Evolutionary conservation across 306 rosid genomes (phyloP).

Genomic region (Acmispon strigosus): DNA sequence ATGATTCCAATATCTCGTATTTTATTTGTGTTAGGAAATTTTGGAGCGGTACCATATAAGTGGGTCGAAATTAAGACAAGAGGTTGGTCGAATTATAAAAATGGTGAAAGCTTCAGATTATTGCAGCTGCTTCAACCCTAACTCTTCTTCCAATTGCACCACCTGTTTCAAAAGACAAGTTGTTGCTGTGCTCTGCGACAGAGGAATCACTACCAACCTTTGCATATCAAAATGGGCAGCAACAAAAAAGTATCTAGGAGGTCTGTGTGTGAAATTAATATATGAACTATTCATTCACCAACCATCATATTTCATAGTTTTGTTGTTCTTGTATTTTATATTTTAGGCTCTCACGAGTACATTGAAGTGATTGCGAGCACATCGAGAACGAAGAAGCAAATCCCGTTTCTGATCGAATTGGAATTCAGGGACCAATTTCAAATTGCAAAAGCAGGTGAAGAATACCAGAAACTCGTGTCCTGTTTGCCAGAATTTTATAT

Average conservation of each 20-base stretch:
- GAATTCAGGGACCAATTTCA: constrained; percentile 40
- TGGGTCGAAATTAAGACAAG: constrained; percentile 38
- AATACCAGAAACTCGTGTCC: constrained; percentile 25
- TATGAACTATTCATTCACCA: background rate
- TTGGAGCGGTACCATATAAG: constrained; percentile 33
- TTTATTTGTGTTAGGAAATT: constrained; percentile 37
- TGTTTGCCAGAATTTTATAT: constrained; percentile 32
- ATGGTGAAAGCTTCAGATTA: constrained; percentile 16
- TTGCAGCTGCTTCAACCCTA: constrained; percentile 37
- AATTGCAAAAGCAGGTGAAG: constrained; percentile 37
- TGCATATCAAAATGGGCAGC: constrained; percentile 48
- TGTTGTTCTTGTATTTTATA: background rate
- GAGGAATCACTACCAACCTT: constrained; percentile 45
- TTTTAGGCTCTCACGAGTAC: constrained; percentile 33
- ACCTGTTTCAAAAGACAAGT: constrained; percentile 41
- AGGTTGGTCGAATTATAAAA: constrained; percentile 33
- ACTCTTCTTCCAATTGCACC: constrained; percentile 23
- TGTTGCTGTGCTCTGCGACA: constrained; percentile 30
- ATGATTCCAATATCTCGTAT: background rate
- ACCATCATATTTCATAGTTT: background rate
- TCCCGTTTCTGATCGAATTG: constrained; percentile 24
- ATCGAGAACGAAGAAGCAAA: constrained; percentile 22
- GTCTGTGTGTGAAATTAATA: constrained; percentile 1
- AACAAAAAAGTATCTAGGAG: constrained; percentile 44
- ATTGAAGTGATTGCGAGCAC: constrained; percentile 34